A percentile compares a stretch with the other conserved stretches of the same genome.
phyloP scores from a whole-genome alignment of 257 asterid species.

The Fraxinus anomala region DNA sequence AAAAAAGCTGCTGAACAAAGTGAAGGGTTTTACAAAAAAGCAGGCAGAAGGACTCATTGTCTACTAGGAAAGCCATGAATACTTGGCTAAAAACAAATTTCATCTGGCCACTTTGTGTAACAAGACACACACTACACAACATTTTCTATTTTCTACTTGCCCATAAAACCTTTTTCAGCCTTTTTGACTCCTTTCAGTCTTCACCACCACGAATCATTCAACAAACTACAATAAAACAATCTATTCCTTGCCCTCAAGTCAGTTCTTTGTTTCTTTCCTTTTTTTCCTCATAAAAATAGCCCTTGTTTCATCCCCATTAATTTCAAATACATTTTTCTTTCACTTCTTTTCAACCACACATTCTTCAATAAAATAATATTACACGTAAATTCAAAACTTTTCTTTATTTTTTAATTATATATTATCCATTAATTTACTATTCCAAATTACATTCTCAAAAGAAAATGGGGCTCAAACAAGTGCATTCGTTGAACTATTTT shows the following conservation, averaged over 20 bases:
- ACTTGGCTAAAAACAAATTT: conserved; percentile 34
- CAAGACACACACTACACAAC: conserved; percentile 34
- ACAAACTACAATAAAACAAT: neutral
- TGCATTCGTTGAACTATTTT: too few relatives aligned
- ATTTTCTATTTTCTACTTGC: conserved; percentile 30
- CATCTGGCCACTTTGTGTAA: conserved; percentile 16
- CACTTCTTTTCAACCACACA: too few relatives aligned
- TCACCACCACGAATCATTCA: conserved; percentile 24
- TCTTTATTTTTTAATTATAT: too few relatives aligned
- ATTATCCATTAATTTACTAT: too few relatives aligned
- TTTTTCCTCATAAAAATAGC: too few relatives aligned
- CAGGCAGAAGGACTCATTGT: conserved; percentile 33
- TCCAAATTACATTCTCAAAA: too few relatives aligned
- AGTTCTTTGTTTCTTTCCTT: neutral
- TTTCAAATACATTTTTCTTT: too few relatives aligned
- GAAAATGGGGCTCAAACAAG: too few relatives aligned
- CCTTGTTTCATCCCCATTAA: too few relatives aligned
- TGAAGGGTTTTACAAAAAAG: neutral
- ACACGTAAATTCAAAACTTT: too few relatives aligned
- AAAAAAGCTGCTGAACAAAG: neutral
- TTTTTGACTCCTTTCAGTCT: conserved; percentile 22
- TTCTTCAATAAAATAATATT: too few relatives aligned
- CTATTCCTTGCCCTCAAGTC: conserved; percentile 33
- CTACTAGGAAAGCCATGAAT: conserved; percentile 49
- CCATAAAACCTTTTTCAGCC: conserved; percentile 22